Evolutionary conservation across 2,329 filamentous ascomycete genomes (phyloP).

Genomic region (Cercospora janseana): DNA sequence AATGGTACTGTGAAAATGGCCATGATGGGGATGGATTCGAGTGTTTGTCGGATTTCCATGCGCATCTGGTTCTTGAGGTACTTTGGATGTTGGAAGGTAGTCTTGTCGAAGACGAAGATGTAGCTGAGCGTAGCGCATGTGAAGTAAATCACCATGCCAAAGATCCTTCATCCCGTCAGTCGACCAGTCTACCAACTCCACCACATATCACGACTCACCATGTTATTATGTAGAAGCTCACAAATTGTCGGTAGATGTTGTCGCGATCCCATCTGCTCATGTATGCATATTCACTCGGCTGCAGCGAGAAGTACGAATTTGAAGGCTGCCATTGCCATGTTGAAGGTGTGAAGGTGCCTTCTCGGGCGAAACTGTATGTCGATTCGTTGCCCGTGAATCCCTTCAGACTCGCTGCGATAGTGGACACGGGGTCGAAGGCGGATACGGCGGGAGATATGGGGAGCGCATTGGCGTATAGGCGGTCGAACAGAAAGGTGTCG

Average conservation of each 20-base stretch:
- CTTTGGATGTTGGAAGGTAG: slow-evolving; percentile 82
- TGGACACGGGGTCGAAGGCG: slow-evolving; percentile 52
- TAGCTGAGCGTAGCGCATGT: slow-evolving; percentile 80
- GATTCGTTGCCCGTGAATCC: slow-evolving; percentile 47
- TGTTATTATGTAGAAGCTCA: slow-evolving; percentile 78
- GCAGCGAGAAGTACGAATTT: slow-evolving; percentile 65
- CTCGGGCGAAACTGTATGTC: slow-evolving; percentile 40
- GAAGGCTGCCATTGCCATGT: slow-evolving; percentile 66
- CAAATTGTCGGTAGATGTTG: slow-evolving; percentile 69
- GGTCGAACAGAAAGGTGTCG: slow-evolving; percentile 80
- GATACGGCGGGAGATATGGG: slow-evolving; percentile 56
- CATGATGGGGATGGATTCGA: slow-evolving; percentile 76
- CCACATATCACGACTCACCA: slow-evolving; percentile 58
- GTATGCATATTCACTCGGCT: slow-evolving; percentile 74
- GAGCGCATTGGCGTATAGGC: slow-evolving; percentile 69
- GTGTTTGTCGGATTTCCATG: slow-evolving; percentile 80
- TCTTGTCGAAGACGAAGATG: slow-evolving; percentile 86
- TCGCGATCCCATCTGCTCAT: slow-evolving; percentile 75
- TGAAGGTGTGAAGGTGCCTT: slow-evolving; percentile 22
- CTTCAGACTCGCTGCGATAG: slow-evolving; percentile 49
- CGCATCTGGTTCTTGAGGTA: slow-evolving; percentile 91
- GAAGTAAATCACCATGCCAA: slow-evolving; percentile 82
- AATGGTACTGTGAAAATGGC: slow-evolving; percentile 74
- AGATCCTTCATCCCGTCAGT: slow-evolving; percentile 62
- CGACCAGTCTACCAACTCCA: background rate